Evolutionary conservation across 176 grass and related monocot genomes (phyloP), one percentile per base, ranked within the genome.

Genomic region (Ananas comosus): DNA sequence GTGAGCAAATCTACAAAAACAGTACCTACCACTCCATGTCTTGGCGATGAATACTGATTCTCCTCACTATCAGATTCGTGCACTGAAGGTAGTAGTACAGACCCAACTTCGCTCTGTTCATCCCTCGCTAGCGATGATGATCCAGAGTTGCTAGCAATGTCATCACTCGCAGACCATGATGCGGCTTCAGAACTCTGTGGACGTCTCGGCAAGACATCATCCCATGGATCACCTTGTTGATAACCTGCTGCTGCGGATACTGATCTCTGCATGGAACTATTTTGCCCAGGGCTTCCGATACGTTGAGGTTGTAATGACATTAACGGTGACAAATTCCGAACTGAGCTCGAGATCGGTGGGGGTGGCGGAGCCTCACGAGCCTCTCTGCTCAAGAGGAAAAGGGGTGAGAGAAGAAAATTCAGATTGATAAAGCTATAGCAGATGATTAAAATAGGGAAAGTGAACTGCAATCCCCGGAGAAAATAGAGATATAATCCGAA

Each of bases 281-380:
- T 50, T 8, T 54, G 73, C 52, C 28, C 27, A 16, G 80, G 80
- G 69, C 64, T 83, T 59, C 85, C 76, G 24, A 73, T 79, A 33
- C 42, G 52, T 1, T 76, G 76, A 0, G 24, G 77, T 28, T 70
- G 64, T 22, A 69, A 65, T 28, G 63, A 76, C n/a, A 81, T 53
- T 29, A 76, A 72, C 80, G 64, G 79, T 48, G 65, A 83, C 49
- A 70, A 25, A 66, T 78, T 92, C 51, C 68, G 76, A 3, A 23
- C 29, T 53, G 80, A 78, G 69, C 79, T 69, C 48, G 68, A 48
- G 10, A 79, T 81, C 50, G 48, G 49, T 10, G 74, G 47, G 50
- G 80, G 85, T 49, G 85, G 83, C 50, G 77, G 63, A 48, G 51
- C 72, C 71, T 73, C 80, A 51, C 70, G 72, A 64, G 80, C 80